Evolutionary conservation across 495 filamentous ascomycete genomes (phyloP), one percentile per base, ranked within the genome.

Genomic region (Neurospora sp.): DNA sequence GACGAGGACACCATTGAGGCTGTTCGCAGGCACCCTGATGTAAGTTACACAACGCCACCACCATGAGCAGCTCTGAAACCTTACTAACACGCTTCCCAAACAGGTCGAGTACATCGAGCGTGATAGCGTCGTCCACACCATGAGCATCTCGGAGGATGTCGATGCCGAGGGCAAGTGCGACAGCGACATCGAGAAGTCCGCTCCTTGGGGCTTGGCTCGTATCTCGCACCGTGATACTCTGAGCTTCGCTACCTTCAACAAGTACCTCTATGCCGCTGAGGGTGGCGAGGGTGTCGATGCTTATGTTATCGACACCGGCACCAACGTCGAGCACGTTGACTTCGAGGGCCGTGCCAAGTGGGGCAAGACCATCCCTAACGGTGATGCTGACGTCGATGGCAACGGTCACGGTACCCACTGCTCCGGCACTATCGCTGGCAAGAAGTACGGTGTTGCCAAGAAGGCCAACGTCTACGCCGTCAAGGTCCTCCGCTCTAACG

Each of bases 401-500:
- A 99, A 99, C 78, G 96, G 96, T 72, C 96, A 99, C 87, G 96
- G 96, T 78, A 99, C 96, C 76, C 96, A 99, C 88, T 99, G 96
- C 88, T 98, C 96, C 73, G 96, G 96, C 76, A 99, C 96, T 49
- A 90, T 98, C 78, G 96, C 92, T 73, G 96, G 96, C 82, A 96
- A 95, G 89, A 98, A 97, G 86, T 98, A 96, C 82, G 96, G 96
- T 89, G 96, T 99, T 74, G 93, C 96, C 78, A 99, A 99, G 91
- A 97, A 97, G 89, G 96, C 96, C 79, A 93, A 93, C 75, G 87
- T 99, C 80, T 93, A 94, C 79, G 96, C 96, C 74, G 94, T 99
- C 84, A 99, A 99, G 89, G 96, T 99, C 44, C 90, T 99, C 75
- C 90, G 92, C 79, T 98, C 96, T 75, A 98, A 97, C 83, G 96